Evolutionary conservation across 768 basidiomycete genomes (phyloP).

Genomic region (Floccularia luteovirens): DNA sequence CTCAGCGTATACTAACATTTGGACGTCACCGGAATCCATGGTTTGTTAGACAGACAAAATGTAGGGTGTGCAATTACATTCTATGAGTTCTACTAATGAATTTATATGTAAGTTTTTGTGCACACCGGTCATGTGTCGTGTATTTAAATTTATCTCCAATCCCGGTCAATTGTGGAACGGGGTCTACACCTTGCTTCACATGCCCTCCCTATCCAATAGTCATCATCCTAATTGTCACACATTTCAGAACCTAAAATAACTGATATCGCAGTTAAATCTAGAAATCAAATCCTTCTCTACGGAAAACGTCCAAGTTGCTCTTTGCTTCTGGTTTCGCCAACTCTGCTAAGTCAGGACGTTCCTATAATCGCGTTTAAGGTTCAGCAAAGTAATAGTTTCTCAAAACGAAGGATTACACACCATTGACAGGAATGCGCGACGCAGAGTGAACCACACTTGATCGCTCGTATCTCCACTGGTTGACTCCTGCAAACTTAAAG

Average conservation of each 20-base stretch:
- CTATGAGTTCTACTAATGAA: no score
- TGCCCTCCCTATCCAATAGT: no score
- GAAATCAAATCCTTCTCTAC: constrained; percentile 86
- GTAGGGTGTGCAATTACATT: no score
- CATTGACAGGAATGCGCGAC: constrained; percentile 76
- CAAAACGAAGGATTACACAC: constrained; percentile 28
- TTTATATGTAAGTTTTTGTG: no score
- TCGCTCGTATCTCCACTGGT: constrained; percentile 67
- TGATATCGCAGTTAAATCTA: constrained; percentile 22
- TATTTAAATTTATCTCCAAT: no score
- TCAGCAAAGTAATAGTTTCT: constrained; percentile 2
- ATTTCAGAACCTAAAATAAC: not conserved
- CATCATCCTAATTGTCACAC: constrained; percentile 11
- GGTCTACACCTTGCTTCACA: no score
- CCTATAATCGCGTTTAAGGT: constrained; percentile 32
- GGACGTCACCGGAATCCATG: constrained; percentile 40
- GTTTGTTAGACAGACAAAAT: no score
- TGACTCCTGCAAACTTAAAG: constrained; percentile 70
- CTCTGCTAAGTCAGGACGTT: constrained; percentile 77
- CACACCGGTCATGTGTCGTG: no score
- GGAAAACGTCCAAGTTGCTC: constrained; percentile 63
- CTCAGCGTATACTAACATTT: constrained; percentile 37
- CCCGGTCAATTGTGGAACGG: no score
- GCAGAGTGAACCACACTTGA: constrained; percentile 86
- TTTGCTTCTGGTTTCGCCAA: constrained; percentile 56